These are phyloP conservation scores for Elsinoe perseae DNA, from an alignment of 2,329 filamentous ascomycete genomes.

Conservation along the genomic window DNA sequence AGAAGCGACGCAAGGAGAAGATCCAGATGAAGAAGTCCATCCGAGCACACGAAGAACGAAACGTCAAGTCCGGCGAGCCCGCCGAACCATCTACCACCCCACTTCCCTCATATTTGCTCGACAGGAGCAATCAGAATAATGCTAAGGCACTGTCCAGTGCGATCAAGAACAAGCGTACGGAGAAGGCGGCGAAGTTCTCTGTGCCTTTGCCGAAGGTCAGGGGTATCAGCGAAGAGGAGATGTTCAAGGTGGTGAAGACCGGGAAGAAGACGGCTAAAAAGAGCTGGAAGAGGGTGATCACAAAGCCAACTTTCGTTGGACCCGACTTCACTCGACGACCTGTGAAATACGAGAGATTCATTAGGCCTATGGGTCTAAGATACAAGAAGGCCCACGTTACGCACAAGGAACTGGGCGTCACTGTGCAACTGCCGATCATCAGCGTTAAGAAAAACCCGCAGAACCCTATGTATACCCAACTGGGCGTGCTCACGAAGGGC, in stretches of 20 bases:
- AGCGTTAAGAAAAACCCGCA: constrained; percentile 77
- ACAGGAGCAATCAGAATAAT: constrained; percentile 62
- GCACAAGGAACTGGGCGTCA: constrained; percentile 74
- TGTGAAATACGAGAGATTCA: constrained; percentile 67
- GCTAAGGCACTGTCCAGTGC: constrained; percentile 71
- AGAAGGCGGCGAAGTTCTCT: constrained; percentile 88
- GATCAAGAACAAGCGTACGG: constrained; percentile 91
- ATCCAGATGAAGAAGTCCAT: constrained; percentile 95
- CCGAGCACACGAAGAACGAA: constrained; percentile 90
- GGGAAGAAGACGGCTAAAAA: constrained; percentile 92
- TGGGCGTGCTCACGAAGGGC: constrained; percentile 82
- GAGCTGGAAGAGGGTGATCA: constrained; percentile 63
- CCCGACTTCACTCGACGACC: constrained; percentile 82
- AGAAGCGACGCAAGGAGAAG: constrained; percentile 95
- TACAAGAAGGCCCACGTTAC: constrained; percentile 62
- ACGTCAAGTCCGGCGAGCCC: constrained; percentile 76
- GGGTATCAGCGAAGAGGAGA: constrained; percentile 87
- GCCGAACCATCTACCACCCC: constrained; percentile 73
- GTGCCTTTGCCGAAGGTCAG: constrained; percentile 91
- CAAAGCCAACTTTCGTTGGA: constrained; percentile 78
- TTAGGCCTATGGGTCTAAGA: constrained; percentile 62
- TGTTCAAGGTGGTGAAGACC: constrained; percentile 95
- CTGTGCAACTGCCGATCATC: constrained; percentile 65
- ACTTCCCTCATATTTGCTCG: constrained; percentile 86
- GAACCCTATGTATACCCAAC: constrained; percentile 83